Base-by-base conservation (phyloP, 257 asterid species). In the Jaltomata sinuosa region DNA sequence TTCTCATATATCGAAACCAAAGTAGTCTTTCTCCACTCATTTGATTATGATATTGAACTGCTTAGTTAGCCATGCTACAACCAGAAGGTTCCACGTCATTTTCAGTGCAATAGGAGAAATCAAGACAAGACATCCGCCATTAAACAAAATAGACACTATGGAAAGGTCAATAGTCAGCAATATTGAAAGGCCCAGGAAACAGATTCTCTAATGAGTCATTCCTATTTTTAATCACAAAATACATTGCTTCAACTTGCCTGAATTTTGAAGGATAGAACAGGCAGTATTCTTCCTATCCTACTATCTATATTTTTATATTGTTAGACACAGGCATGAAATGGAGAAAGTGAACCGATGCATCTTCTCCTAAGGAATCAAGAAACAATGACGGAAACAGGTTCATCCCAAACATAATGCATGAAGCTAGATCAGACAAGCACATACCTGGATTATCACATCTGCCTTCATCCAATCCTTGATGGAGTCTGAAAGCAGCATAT, bases 401-500 rank as follows among this genome's bases (percentile, higher is more conserved):
- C 50, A 38, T 50, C 78, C 65, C 67, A 18, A 38, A 52, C 40
- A 69, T 10, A 6, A 34, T 49, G 25, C 82, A 77, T 77, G 22
- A 18, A 77, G 45, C 82, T 77, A 77, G 62, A 77, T 77, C 82
- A 49, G 57, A 49, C 29, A 77, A 49, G 62, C 29, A 49, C 27
- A 77, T 89, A 94, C 99, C 99, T 97, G 99, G 85, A 97, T 81
- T 74, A 97, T 87, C 49, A 97, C 98, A 87, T 97, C 99, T 79
- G 97, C 93, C 84, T 85, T 81, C 94, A 95, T 91, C 97, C 92
- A 93, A 18, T 84, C 84, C 85, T 88, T 91, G 88, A 95, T 84
- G 42, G 93, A 88, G 64, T 93, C 97, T 67, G 99, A 97, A 85
- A 93, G 89, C 31, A 97, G 91, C 79, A 97, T 87, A 85, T 97